Evolutionary conservation across 495 filamentous ascomycete genomes (phyloP), one percentile per base, ranked within the genome.

Genomic region (Lophiotrema nucula): DNA sequence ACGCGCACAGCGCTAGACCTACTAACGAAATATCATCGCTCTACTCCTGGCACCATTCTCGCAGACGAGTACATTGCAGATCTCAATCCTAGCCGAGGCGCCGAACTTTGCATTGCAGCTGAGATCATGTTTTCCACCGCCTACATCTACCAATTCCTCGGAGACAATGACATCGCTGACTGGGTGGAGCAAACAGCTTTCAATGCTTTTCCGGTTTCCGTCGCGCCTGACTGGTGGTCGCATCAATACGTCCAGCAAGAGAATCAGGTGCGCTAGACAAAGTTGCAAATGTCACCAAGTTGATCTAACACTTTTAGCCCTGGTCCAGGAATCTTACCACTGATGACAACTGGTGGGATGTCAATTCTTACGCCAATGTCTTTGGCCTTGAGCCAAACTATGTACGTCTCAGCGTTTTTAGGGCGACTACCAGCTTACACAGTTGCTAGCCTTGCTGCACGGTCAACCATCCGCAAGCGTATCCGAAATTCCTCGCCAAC

Each of bases 391-490:
- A n/a, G n/a, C n/a, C n/a, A n/a, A n/a, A n/a, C 8, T n/a, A 37
- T 37, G 8, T 37, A 37, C n/a, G 31, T n/a, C n/a, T n/a, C n/a
- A n/a, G n/a, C n/a, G n/a, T n/a, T n/a, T n/a, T n/a, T n/a, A n/a
- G n/a, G 4, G 72, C 71, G 5, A 64, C 55, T 23, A 79, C 78
- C 26, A 83, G 79, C 68, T 78, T 62, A 41, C 78, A 84, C 51
- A 69, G 46, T 56, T 56, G 15, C 35, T 72, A 70, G 16, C 51
- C 81, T 5, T 85, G 83, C 71, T 85, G 83, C 66, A 83, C 82
- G 2, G 82, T 86, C 51, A 85, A 85, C 62, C 77, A 83, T 65
- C 79, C 77, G 0, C 81, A 85, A 64, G 82, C 78, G 0, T 79
- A 76, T 55, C 82, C 83, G 0, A 85, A 86, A 53, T 84, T 81